Conservation (phyloP, 768 basidiomycete species). For the Mycena indigotica region DNA sequence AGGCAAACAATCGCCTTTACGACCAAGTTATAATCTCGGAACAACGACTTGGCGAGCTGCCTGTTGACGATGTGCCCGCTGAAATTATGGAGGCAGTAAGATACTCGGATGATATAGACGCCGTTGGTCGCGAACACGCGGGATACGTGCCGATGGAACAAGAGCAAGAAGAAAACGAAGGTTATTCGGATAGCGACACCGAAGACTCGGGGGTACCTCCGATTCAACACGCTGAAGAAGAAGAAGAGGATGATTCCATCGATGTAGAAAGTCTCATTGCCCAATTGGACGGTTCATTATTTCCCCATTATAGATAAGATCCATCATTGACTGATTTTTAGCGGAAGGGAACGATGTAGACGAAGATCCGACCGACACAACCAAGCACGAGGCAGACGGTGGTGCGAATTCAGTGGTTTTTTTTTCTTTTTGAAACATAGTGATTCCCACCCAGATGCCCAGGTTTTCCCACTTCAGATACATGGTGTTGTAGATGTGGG, state of each 20-base stretch:
- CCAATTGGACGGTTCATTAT: too few relatives aligned
- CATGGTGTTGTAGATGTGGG: slow-evolving; percentile 2
- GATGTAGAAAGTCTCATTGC: not conserved
- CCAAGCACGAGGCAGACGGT: not conserved
- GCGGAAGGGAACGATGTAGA: too few relatives aligned
- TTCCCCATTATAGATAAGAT: too few relatives aligned
- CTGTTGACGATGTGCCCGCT: slow-evolving; percentile 3
- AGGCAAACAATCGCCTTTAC: slow-evolving; percentile 32
- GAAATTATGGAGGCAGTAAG: not conserved
- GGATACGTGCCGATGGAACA: slow-evolving; percentile 11
- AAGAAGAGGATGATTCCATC: not conserved
- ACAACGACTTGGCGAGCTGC: not conserved
- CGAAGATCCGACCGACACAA: not conserved
- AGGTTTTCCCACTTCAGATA: not conserved
- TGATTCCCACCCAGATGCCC: not conserved
- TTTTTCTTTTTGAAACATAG: too few relatives aligned
- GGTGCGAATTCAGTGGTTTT: not conserved
- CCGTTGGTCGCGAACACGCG: slow-evolving; percentile 9
- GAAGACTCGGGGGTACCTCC: not conserved
- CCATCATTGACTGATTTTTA: too few relatives aligned
- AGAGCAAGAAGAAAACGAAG: not conserved
- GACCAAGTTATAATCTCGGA: slow-evolving; percentile 25
- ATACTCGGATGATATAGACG: not conserved
- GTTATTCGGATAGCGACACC: not conserved
- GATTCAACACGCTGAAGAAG: not conserved